Evolutionary conservation across 805 yeast species (phyloP).

Genomic region (Candida methanosorbosa): DNA sequence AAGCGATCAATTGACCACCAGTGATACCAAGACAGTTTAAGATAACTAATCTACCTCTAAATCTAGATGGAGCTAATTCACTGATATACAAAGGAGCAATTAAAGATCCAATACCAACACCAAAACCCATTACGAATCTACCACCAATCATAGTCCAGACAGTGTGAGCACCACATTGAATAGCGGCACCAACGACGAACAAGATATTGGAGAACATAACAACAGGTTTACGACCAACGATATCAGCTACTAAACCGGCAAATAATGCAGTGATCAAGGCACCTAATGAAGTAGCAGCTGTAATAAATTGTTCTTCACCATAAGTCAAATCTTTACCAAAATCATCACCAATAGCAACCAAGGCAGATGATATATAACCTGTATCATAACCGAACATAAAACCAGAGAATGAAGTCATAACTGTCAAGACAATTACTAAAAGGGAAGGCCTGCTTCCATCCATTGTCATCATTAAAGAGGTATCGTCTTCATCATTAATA

Average conservation of each 20-base stretch:
- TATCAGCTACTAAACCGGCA: slow-evolving; percentile 80
- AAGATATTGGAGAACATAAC: slow-evolving; percentile 74
- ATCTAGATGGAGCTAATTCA: slow-evolving; percentile 87
- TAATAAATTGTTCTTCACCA: slow-evolving; percentile 83
- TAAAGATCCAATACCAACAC: slow-evolving; percentile 91
- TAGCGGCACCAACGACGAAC: slow-evolving; percentile 75
- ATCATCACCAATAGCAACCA: slow-evolving; percentile 78
- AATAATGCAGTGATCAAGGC: slow-evolving; percentile 72
- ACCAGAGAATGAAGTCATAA: slow-evolving; percentile 84
- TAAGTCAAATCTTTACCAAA: slow-evolving; percentile 52
- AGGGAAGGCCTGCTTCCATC: slow-evolving; percentile 46
- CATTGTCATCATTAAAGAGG: slow-evolving; percentile 38
- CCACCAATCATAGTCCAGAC: slow-evolving; percentile 93
- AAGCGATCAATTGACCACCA: slow-evolving; percentile 92
- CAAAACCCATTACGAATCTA: slow-evolving; percentile 89
- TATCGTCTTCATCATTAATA: slow-evolving; percentile 39
- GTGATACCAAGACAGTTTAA: slow-evolving; percentile 86
- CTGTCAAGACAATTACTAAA: slow-evolving; percentile 59
- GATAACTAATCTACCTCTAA: slow-evolving; percentile 86
- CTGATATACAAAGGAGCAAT: slow-evolving; percentile 90
- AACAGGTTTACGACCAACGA: slow-evolving; percentile 77
- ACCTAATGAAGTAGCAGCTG: slow-evolving; percentile 92
- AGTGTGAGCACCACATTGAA: slow-evolving; percentile 73
- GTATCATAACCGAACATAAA: slow-evolving; percentile 98
- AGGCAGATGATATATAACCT: slow-evolving; percentile 90